phyloP scores from a whole-genome alignment of 208 protist genomes.

The Trypanosoma melophagium region DNA sequence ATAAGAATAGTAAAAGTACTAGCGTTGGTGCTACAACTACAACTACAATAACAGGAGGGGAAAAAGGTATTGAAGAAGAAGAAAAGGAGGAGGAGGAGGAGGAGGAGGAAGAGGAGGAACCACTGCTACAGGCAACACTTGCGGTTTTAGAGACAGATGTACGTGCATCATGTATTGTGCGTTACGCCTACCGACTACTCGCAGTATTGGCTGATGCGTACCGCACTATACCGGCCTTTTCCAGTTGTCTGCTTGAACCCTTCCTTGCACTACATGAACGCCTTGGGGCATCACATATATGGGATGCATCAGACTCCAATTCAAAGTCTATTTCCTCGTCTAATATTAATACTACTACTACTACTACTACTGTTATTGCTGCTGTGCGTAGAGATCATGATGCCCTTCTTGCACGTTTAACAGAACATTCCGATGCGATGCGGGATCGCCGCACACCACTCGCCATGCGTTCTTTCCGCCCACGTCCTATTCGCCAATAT shows the following conservation, averaged over 20 bases:
- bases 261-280: constrained; percentile 45
- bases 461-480: constrained; percentile 83
- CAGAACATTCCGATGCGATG: constrained; percentile 20
- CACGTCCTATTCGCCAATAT: constrained; percentile 80
- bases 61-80: background rate
- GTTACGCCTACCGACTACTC: constrained; percentile 69
- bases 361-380: too few species aligned
- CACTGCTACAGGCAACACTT: constrained; percentile 25
- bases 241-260: constrained; percentile 46
- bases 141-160: constrained; percentile 40
- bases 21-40: background rate
- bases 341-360: too few species aligned
- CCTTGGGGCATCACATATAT: constrained; percentile 15
- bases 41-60: background rate
- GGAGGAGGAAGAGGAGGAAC: constrained; percentile 4
- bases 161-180: constrained; percentile 35
- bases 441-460: constrained; percentile 62
- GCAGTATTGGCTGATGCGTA: constrained; percentile 47
- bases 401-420: constrained; percentile 35
- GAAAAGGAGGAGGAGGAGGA: background rate
- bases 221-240: constrained; percentile 47
- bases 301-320: too few species aligned
- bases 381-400: constrained; percentile 51
- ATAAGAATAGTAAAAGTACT: background rate
- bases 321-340: too few species aligned